phyloP scores from a whole-genome alignment of 192 early-diverging fungal species.

The Chytriomyces confervae region DNA sequence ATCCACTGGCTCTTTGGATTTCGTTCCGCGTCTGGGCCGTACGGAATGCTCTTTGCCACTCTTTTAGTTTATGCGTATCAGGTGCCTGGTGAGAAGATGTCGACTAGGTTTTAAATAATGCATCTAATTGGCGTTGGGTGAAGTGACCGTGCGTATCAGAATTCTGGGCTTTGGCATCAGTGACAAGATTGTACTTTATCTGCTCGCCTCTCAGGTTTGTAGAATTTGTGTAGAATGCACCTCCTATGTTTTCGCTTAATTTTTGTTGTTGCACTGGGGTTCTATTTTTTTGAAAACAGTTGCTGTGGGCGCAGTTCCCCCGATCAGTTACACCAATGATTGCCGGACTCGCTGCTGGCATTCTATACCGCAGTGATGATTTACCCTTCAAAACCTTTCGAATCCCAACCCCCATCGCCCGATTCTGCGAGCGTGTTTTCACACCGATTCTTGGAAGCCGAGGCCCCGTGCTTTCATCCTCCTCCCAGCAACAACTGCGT shows the following conservation, averaged over 20 bases:
- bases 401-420: constrained; percentile 27
- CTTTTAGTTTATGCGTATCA: constrained; percentile 28
- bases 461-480: constrained; percentile 3
- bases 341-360: constrained; percentile 41
- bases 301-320: constrained; percentile 43
- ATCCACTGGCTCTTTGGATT: not conserved
- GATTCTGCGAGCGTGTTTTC: constrained; percentile 10
- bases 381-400: constrained; percentile 35
- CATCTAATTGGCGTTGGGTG: no score
- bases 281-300: constrained; percentile 10
- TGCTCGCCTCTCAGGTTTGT: constrained; percentile 43
- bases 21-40: constrained; percentile 39
- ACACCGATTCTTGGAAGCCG: constrained; percentile 28
- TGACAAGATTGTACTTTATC: constrained; percentile 44
- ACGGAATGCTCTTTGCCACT: constrained; percentile 43
- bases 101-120: no score
- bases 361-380: constrained; percentile 31
- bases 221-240: constrained; percentile 10
- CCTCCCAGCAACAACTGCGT: not conserved
- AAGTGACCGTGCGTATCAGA: constrained; percentile 35
- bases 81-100: constrained; percentile 21
- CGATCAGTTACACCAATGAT: constrained; percentile 27
- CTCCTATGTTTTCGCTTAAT: not conserved
- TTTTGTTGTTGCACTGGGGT: no score
- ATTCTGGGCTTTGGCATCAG: constrained; percentile 39